A percentile compares a stretch with the other conserved stretches of the same genome.
phyloP scores from a whole-genome alignment of 2,329 filamentous ascomycete genomes.

The Ilyonectria sp. region DNA sequence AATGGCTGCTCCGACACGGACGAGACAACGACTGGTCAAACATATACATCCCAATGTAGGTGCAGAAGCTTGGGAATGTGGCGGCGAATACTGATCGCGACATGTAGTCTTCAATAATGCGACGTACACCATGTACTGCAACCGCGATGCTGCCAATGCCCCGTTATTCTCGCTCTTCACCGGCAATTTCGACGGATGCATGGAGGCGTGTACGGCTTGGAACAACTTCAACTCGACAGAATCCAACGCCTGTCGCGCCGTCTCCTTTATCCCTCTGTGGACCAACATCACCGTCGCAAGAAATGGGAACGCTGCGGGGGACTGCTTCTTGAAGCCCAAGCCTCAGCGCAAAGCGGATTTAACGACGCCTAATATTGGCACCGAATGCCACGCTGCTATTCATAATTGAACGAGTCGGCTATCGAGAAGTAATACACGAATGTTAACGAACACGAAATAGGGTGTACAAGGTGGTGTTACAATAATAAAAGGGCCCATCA shows the following conservation, averaged over 20 bases:
- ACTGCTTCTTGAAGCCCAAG: background rate
- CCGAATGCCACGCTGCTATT: background rate
- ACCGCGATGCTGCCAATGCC: slow-evolving; percentile 56
- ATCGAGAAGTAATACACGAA: no score
- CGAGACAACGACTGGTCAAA: slow-evolving; percentile 50
- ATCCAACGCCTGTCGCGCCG: slow-evolving; percentile 24
- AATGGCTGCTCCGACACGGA: slow-evolving; percentile 57
- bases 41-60: slow-evolving; percentile 31
- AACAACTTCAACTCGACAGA: slow-evolving; percentile 31
- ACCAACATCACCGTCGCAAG: background rate
- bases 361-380: background rate
- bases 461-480: no score
- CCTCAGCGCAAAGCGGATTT: background rate
- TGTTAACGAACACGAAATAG: no score
- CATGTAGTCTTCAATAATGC: slow-evolving; percentile 54
- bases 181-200: slow-evolving; percentile 60
- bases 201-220: slow-evolving; percentile 63
- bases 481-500: no score
- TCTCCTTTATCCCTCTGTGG: slow-evolving; percentile 36
- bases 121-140: slow-evolving; percentile 61
- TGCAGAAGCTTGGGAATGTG: no score
- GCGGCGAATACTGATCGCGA: background rate
- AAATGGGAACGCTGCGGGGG: background rate
- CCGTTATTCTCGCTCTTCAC: slow-evolving; percentile 60
- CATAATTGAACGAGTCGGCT: background rate